Evolutionary conservation across 1,139 yeast genomes (phyloP), one percentile per base, ranked within the genome.

Genomic region (Pneumocystis murina): DNA sequence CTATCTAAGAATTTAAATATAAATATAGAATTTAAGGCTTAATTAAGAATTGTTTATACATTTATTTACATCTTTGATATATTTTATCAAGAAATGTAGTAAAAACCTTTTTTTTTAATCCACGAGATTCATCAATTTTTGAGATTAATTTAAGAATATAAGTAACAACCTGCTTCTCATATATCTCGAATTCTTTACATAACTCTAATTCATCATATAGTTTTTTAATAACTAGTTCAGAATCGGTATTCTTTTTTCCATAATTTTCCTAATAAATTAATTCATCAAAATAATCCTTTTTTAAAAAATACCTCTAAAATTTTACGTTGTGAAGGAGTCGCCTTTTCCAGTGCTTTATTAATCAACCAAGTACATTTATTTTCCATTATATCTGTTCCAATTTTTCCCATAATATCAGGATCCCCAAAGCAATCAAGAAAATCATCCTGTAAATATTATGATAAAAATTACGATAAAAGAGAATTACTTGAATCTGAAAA

Each of bases 281-380:
- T 35, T 41, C n/a, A 35, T 8, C 30, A 28, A 30, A 33, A 33
- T 33, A 33, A 5, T 33, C 57, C 12, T 63, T 55, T 62, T 61
- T 1, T 17, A 38, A 12, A 38, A 57, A 17, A 55, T 59, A 65
- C 84, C 72, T 92, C 97, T 69, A 94, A 82, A 10, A 86, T 68
- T 71, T 80, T 75, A 75, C 97, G 86, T 78, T 94, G 97, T 69
- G 84, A 94, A 61, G 89, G 82, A 40, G 83, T 80, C 63, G 84
- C 94, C 70, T 84, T 79, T 74, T 86, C 82, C 71, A 94, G 81
- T 8, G 98, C 98, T 72, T 89, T 88, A 80, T 92, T 92, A 71
- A 94, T 82, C 66, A 94, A 85, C 99, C 99, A 94, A 61, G 97
- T 87, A 76, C 98, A 94, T 78, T 94, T 94, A 82, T 94, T 94